Conservation (phyloP, 2,329 filamentous ascomycete genomes). For the Elsinoe ampelina region DNA sequence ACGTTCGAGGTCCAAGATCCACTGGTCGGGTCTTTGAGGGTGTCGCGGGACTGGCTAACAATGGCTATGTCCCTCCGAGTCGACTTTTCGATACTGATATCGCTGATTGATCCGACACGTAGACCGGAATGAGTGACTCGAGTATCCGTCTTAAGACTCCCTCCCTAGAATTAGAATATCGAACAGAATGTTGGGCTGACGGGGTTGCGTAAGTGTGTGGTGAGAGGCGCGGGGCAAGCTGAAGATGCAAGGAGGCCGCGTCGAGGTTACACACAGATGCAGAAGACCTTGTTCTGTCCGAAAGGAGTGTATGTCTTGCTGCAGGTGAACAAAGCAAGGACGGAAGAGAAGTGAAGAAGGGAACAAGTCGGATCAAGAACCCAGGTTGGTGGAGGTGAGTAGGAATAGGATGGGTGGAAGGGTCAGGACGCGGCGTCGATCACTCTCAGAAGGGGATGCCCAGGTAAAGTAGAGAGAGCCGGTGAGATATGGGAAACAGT, state of each 20-base stretch:
- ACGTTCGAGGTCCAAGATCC: not conserved
- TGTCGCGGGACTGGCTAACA: not conserved
- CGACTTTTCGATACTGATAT: not conserved
- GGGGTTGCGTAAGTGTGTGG: not conserved
- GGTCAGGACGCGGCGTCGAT: not conserved
- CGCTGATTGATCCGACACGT: too few relatives aligned
- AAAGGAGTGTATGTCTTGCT: conserved; percentile 2
- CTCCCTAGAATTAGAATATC: not conserved
- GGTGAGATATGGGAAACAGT: not conserved
- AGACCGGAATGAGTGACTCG: not conserved
- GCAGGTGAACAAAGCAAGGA: not conserved
- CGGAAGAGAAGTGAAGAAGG: not conserved
- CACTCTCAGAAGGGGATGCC: not conserved
- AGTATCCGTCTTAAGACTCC: not conserved
- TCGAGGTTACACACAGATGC: conserved; percentile 5
- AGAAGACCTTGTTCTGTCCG: not conserved
- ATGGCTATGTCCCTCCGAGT: not conserved
- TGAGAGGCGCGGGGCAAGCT: not conserved
- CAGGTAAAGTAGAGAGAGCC: not conserved
- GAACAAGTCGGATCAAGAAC: not conserved
- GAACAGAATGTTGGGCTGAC: not conserved
- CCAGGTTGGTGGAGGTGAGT: conserved; percentile 1
- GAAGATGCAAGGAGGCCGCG: not conserved
- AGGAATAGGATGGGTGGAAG: not conserved
- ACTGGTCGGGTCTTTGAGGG: not conserved